Percentiles rank a stretch among this genome's conserved stretches.
Conservation (phyloP, 192 early-diverging fungal genomes). For the Paraglomus occultum region DNA sequence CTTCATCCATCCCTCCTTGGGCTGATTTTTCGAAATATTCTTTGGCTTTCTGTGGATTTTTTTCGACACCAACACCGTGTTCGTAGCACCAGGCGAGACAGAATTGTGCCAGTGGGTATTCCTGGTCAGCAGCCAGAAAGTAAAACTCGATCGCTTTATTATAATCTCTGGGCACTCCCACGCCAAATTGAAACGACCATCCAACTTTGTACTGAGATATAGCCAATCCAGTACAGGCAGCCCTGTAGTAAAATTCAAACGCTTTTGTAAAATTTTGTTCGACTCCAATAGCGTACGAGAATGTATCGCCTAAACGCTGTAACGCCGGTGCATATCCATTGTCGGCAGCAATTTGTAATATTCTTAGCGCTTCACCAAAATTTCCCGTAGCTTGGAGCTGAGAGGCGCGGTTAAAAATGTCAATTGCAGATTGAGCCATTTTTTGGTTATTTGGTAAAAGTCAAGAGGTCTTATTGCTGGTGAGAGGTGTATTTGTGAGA, state of each 20-base stretch:
- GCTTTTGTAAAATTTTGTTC: conserved; percentile 48
- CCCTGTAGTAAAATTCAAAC: conserved; percentile 55
- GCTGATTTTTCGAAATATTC: conserved; percentile 54
- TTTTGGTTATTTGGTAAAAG: no score
- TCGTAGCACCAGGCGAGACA: conserved; percentile 75
- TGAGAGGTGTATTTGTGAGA: no score
- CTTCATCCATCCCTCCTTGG: conserved; percentile 53
- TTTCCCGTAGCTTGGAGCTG: no score
- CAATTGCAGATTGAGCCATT: no score
- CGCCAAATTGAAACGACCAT: conserved; percentile 68
- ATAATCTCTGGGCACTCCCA: conserved; percentile 63
- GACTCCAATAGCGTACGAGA: conserved; percentile 54
- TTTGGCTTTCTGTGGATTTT: conserved; percentile 64
- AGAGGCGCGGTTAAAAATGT: no score
- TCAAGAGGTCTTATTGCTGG: no score
- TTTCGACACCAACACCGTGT: conserved; percentile 66
- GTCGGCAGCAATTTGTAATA: no score
- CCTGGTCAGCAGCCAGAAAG: conserved; percentile 49
- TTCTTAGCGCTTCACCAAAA: no score
- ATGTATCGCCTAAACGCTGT: no score
- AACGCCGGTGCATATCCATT: no score
- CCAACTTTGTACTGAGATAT: conserved; percentile 60
- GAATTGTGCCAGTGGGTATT: conserved; percentile 55
- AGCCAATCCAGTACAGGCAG: conserved; percentile 53
- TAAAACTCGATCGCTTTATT: conserved; percentile 62